Base-by-base conservation (phyloP, 2,329 filamentous ascomycete genomes). In the Alternaria dauci region DNA sequence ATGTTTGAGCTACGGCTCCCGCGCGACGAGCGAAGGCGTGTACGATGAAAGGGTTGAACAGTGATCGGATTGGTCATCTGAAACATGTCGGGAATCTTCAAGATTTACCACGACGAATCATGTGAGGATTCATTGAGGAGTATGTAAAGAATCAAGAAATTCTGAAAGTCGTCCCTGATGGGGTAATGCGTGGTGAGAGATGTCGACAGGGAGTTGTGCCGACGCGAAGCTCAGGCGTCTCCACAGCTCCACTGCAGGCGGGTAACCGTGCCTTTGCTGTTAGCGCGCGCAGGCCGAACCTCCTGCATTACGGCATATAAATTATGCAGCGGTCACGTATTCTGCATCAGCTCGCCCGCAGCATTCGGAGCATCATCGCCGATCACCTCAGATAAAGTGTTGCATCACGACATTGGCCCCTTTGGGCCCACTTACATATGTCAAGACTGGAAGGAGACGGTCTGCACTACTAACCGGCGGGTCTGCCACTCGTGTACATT, bases 1-100 rank as follows among this genome's bases (percentile, higher is more conserved):
- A 95, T 81, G 91, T 95, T 79, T 94, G 88, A 74, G 68, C 67
- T 61, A 59, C 54, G 61, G 58, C 61, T 70, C 63, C 50, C 41
- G 62, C 59, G 61, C 54, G 60, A 65, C 57, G 51, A 69, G 67
- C 70, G 55, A 69, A 67, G 70, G 71, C 70, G 68, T 72, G 70
- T 58, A 62, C 26, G 54, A 62, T 39, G 56, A 46, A 61, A 61
- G 64, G 63, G 55, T 67, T 61, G 62, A 59, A 55, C 61, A 60
- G 56, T 68, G 69, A 70, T 69, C 67, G 52, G 60, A 53, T 30
- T 52, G 65, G 57, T 69, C 63, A 69, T 65, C 55, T 69, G 64
- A 55, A 58, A 59, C 55, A 66, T 67, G 67, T 74, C 70, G 67
- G 70, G 66, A 68, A 68, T 71, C 67, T 57, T 30, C 48, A 55